Evolutionary conservation across 805 yeast species (phyloP), one percentile per base, ranked within the genome.

Genomic region (Lipomyces yamadae): DNA sequence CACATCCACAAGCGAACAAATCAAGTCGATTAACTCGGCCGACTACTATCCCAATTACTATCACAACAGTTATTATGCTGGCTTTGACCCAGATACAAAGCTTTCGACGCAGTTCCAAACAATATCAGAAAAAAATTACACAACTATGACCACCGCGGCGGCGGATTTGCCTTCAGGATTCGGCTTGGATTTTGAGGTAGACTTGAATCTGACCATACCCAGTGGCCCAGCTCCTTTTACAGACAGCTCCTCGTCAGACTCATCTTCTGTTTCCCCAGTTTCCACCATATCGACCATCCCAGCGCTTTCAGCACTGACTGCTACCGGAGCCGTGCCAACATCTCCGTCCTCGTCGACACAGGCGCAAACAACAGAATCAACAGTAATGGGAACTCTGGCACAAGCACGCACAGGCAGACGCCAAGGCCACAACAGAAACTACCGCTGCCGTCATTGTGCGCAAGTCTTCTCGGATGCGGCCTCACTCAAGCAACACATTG

Each of bases 381-480:
- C 55, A 24, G 15, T 24, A 18, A 18, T 34, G 29, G 3, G 1
- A 52, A 33, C 55, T 8, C 30, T 6, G 7, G 55, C 55, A 18
- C 30, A 29, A 18, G 6, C 55, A 24, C 30, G 34, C 15, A 6
- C 55, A 52, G 11, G n/a, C 18, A 42, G 48, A 8, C 62, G 60
- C 45, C 60, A 58, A 33, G 62, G 66, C 24, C 70, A 65, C 39
- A 67, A 62, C 62, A 63, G 70, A 4, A 67, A 59, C 48, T 67
- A 65, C 61, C 61, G 68, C 33, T 67, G 70, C 66, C 63, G 68
- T 1, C 70, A 67, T 58, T 67, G 70, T 50, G 34, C 56, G 24
- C 52, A 30, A 2, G 15, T 56, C n/a, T 67, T 65, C 58, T 32
- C 59, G 8, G 53, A 60, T 15, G 63, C 70, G 1, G 42, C 58